Base-by-base conservation (phyloP, 495 filamentous ascomycete species). In the Ramalina peruviana region DNA sequence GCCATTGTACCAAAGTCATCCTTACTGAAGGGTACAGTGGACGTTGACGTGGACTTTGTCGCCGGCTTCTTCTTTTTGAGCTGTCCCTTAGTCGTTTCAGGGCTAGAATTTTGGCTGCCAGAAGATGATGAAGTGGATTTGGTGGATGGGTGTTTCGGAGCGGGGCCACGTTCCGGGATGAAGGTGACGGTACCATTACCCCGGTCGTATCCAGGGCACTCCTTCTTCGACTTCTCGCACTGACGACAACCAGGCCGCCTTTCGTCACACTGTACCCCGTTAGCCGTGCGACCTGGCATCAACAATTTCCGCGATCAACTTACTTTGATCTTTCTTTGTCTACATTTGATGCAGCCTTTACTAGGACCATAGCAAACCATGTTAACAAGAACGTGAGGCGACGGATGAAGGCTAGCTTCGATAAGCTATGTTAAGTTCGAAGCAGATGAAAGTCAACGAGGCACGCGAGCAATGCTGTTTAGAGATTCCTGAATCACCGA, bases 351-450 rank as follows among this genome's bases (percentile, higher is more conserved):
- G 21, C 45, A 48, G n/a, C 45, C 45, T 23, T 48, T 48, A 17
- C 45, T 48, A 10, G 45, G 45, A 48, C 45, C 45, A 19, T 48
- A 36, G 27, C 45, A 48, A 13, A 48, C 45, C 45, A 48, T 48
- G 45, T 5, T 48, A 19, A 15, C 9, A n/a, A n/a, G 11, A 23
- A 23, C 3, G 6, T 41, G 9, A 19, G 16, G 21, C 40, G 15
- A 16, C 9, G 12, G 21, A 41, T 5, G 40, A 19, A n/a, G 16
- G 15, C 40, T 33, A 33, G 30, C 30, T 33, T 33, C 23, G 30
- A 33, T 13, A 13, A 7, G 9, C 30, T 13, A 2, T 7, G 9
- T 33, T 11, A 13, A 7, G 30, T 33, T 33, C 3, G 30, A 33
- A 33, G 30, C 12, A 3, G 30, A 33, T 33, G 30, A 33, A 33